phyloP scores from a whole-genome alignment of 2,329 filamentous ascomycete species.

The Dactylonectria estremocensis region DNA sequence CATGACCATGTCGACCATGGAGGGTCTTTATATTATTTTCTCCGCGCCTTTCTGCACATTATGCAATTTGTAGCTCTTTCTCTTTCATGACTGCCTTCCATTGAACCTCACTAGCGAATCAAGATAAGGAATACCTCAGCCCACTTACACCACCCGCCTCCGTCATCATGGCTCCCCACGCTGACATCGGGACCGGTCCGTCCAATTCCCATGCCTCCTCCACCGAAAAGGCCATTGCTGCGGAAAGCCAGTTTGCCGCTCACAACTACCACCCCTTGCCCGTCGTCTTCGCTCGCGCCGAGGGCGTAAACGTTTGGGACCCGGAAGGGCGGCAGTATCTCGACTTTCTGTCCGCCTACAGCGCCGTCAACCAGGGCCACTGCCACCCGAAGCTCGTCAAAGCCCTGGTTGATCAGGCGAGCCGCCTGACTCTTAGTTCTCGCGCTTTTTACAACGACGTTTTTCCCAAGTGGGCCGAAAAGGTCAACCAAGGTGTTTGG shows the following conservation, averaged over 20 bases:
- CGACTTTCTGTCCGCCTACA: constrained; percentile 98
- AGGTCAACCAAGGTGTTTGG: constrained; percentile 89
- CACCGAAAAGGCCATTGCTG: constrained; percentile 82
- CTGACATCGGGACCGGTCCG: constrained; percentile 68
- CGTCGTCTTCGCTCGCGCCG: constrained; percentile 89
- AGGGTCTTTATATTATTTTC: neutral
- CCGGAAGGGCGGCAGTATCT: constrained; percentile 97
- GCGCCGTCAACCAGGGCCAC: constrained; percentile 97
- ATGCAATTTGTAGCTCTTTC: neutral
- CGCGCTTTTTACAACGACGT: constrained; percentile 98
- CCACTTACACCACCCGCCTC: neutral
- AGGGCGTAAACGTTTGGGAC: constrained; percentile 94
- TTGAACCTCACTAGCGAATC: no score
- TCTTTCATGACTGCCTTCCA: neutral
- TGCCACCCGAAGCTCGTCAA: constrained; percentile 97
- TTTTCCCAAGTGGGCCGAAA: constrained; percentile 94
- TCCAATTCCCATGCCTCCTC: constrained; percentile 99
- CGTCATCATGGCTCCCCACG: constrained; percentile 73
- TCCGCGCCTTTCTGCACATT: neutral
- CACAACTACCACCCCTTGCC: constrained; percentile 99
- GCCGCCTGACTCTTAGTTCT: constrained; percentile 90
- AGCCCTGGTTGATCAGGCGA: constrained; percentile 89
- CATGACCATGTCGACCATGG: no score
- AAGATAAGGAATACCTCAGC: neutral
- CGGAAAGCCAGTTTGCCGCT: constrained; percentile 88